phyloP scores from a whole-genome alignment of 495 filamentous ascomycete species.

The Neurospora africana region DNA sequence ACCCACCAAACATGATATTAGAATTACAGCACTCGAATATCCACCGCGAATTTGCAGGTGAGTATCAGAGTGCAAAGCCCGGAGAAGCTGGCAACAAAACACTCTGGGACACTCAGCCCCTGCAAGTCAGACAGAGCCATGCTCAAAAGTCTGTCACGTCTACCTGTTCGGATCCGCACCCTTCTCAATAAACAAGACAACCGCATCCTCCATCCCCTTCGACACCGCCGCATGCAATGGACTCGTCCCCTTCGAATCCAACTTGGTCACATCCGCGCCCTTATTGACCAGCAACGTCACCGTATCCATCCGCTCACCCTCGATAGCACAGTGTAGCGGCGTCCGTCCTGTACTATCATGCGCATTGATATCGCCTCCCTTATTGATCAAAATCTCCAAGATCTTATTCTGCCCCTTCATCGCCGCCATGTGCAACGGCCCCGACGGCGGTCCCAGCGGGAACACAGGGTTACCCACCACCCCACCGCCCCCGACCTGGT shows the following conservation, averaged over 20 bases:
- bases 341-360: slow-evolving; percentile 22
- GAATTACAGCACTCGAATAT: not conserved
- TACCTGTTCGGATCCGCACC: slow-evolving; percentile 19
- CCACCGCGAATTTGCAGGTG: too few relatives aligned
- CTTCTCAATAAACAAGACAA: slow-evolving; percentile 16
- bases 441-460: slow-evolving; percentile 6
- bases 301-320: slow-evolving; percentile 13
- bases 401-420: slow-evolving; percentile 21
- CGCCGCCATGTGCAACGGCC: slow-evolving; percentile 20
- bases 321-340: slow-evolving; percentile 19
- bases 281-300: slow-evolving; percentile 12
- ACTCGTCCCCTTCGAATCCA: slow-evolving; percentile 13
- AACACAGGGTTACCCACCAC: not conserved
- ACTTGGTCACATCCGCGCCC: slow-evolving; percentile 12
- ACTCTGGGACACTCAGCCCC: too few relatives aligned
- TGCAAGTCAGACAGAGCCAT: too few relatives aligned
- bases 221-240: slow-evolving; percentile 16
- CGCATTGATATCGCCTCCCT: slow-evolving; percentile 20
- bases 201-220: slow-evolving; percentile 21
- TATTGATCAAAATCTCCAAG: slow-evolving; percentile 21
- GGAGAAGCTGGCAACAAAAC: too few relatives aligned
- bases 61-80: too few relatives aligned
- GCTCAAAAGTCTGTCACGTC: too few relatives aligned
- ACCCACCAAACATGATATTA: not conserved
- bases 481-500: slow-evolving; percentile 2